These are phyloP conservation scores for Paxillus rubicundulus DNA, from an alignment of 768 basidiomycete genomes.

Conservation along the genomic window DNA sequence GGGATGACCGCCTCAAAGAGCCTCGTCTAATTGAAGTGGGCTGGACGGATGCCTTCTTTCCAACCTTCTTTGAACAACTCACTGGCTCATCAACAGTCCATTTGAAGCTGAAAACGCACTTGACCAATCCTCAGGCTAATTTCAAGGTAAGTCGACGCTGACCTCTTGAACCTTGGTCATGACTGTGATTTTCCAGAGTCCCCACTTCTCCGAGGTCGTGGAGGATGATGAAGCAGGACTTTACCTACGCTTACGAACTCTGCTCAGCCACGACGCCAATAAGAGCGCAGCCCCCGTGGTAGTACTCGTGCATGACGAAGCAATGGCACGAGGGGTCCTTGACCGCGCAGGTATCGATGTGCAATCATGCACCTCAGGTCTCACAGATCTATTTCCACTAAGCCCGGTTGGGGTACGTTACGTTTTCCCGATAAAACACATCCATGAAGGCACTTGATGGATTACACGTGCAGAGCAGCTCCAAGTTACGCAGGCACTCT, in stretches of 20 bases:
- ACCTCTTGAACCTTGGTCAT: not conserved
- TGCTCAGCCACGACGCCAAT: conserved; percentile 20
- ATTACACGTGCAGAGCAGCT: conserved; percentile 5
- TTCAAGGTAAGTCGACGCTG: conserved; percentile 14
- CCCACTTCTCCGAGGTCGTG: conserved; percentile 18
- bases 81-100: conserved; percentile 18
- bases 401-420: conserved; percentile 6
- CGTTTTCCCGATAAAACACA: not conserved
- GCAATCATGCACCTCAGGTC: conserved; percentile 40
- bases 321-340: conserved; percentile 39
- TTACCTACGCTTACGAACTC: conserved; percentile 12
- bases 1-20: conserved; percentile 25
- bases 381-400: conserved; percentile 23
- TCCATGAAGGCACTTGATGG: not conserved
- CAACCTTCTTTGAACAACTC: conserved; percentile 21
- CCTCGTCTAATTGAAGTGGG: conserved; percentile 40
- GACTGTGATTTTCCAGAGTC: conserved; percentile 5
- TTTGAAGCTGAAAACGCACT: conserved; percentile 11
- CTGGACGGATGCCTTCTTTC: conserved; percentile 38
- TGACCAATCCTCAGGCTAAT: conserved; percentile 7
- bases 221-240: conserved; percentile 11
- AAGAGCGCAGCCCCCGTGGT: conserved; percentile 36
- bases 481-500: conserved; percentile 2
- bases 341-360: conserved; percentile 41
- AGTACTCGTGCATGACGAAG: conserved; percentile 46